Evolutionary conservation across 2,329 filamentous ascomycete genomes (phyloP).

Genomic region (Pseudofabraea citricarpa): DNA sequence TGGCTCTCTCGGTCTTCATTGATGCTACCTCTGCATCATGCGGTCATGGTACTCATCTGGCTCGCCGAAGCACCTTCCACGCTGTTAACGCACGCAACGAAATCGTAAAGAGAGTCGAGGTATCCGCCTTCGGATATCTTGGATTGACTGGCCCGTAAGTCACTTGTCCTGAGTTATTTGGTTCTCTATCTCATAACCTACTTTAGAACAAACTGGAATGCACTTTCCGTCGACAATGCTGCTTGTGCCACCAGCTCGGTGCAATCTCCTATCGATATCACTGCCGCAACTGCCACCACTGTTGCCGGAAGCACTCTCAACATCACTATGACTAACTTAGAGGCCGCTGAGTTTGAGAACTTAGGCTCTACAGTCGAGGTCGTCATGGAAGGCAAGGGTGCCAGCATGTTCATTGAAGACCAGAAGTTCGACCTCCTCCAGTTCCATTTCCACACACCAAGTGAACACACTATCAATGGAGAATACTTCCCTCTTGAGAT

Average conservation of each 20-base stretch:
- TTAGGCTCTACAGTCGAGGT: slow-evolving; percentile 17
- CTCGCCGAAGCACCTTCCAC: slow-evolving; percentile 8
- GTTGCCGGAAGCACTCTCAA: slow-evolving; percentile 4
- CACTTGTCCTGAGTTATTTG: no score
- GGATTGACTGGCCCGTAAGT: slow-evolving; percentile 15
- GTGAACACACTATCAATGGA: slow-evolving; percentile 49
- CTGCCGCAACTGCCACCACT: slow-evolving; percentile 1
- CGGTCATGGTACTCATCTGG: slow-evolving; percentile 12
- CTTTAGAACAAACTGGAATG: slow-evolving; percentile 11
- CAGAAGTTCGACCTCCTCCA: slow-evolving; percentile 29
- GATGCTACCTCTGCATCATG: slow-evolving; percentile 13
- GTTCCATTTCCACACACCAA: slow-evolving; percentile 58
- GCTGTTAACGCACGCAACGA: slow-evolving; percentile 7
- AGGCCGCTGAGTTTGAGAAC: slow-evolving; percentile 16
- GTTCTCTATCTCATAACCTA: no score
- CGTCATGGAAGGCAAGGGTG: slow-evolving; percentile 14
- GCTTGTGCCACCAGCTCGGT: slow-evolving; percentile 9
- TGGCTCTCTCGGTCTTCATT: slow-evolving; percentile 2
- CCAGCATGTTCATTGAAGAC: slow-evolving; percentile 5
- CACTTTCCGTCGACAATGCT: slow-evolving; percentile 7
- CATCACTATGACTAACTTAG: slow-evolving; percentile 9
- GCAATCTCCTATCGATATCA: slow-evolving; percentile 16
- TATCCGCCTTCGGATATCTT: slow-evolving; percentile 14
- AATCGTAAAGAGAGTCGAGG: slow-evolving; percentile 7
- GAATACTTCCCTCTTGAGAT: slow-evolving; percentile 36